Evolutionary conservation across 139 green algal genomes (phyloP).

Genomic region (Chlamydomonas eustigma): DNA sequence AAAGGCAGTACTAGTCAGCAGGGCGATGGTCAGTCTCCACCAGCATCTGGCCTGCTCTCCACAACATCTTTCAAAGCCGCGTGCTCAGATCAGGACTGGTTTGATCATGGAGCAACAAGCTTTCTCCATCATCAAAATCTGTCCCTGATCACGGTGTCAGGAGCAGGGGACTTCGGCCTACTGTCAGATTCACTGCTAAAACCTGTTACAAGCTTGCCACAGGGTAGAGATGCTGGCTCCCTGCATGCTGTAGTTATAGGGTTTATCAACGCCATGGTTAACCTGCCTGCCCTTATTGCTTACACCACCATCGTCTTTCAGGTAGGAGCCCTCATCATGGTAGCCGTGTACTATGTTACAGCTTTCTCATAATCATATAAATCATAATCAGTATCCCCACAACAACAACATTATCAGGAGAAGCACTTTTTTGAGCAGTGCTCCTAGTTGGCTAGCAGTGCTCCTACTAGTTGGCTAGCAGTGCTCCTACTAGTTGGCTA

Average conservation of each 20-base stretch:
- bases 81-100: no score
- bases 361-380: background rate
- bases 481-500: background rate
- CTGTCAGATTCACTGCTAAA: no score
- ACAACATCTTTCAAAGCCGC: no score
- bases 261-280: conserved; percentile 22
- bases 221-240: conserved; percentile 8
- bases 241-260: conserved; percentile 31
- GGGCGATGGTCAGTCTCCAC: no score
- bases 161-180: no score
- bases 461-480: background rate
- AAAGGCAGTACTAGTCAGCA: no score
- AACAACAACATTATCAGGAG: background rate
- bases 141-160: no score
- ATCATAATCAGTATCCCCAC: background rate
- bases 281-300: background rate
- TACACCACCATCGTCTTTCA: conserved; percentile 4
- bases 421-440: background rate
- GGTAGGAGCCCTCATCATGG: background rate
- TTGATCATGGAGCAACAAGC: no score
- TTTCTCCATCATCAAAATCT: no score
- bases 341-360: no score
- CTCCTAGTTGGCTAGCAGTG: background rate
- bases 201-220: no score
- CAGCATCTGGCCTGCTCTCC: no score